Evolutionary conservation across 306 rosid genomes (phyloP), one percentile per base, ranked within the genome.

Genomic region (Benincasa hispida): DNA sequence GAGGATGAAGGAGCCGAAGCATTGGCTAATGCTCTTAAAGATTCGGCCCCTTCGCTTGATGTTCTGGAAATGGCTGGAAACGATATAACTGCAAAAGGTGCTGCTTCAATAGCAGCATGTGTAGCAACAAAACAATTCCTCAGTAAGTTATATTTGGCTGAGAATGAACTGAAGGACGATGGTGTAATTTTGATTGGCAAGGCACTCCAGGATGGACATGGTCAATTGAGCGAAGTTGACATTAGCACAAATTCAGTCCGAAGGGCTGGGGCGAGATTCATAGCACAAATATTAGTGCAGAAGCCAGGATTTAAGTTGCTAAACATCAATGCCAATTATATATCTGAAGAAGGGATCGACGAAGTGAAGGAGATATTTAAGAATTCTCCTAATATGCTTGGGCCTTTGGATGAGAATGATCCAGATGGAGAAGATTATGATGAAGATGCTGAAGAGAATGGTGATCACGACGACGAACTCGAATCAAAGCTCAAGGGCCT

Each of bases 81-180:
- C 79, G 90, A 89, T 81, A 82, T 89, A 21, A 85, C 86, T 74
- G 90, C 83, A 19, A 82, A 85, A 78, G 83, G 77, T 74, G 86
- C 89, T 78, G 79, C 81, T 74, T 80, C 89, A 35, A 68, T 89
- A 78, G 87, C 87, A 57, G 87, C 85, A 37, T 87, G 89, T 74
- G 76, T 89, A 78, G 84, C 89, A 39, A 81, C 90, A 42, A 89
- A 89, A 54, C 89, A 87, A 76, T 85, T 85, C 78, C 90, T 89
- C 13, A 41, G 85, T 22, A 89, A 83, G 79, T 77, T 87, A 60
- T 83, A 82, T 82, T 82, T 89, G 75, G 72, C 89, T 76, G 92
- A 87, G 85, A 89, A 89, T 83, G 90, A 89, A 77, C 81, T 89
- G 57, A 87, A 84, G 83, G 92, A 89, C 82, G 90, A 89, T 74